A percentile compares a stretch with the other conserved stretches of the same genome.
Conservation (phyloP, 768 basidiomycete species). For the Chalciporus piperatus region DNA sequence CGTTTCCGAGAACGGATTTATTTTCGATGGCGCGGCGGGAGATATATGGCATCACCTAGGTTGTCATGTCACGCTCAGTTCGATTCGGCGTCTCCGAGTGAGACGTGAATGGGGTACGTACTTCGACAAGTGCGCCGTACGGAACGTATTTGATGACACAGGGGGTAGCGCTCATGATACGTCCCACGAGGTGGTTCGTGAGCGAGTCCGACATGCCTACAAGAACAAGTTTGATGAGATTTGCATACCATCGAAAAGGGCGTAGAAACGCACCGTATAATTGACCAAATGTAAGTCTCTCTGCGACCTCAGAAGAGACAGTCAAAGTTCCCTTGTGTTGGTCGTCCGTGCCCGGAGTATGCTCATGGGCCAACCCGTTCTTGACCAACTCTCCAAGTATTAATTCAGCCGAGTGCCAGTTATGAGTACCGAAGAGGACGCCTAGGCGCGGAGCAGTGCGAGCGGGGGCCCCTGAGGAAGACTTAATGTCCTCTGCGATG, state of each 20-base stretch:
- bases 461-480: conserved; percentile 2
- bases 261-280: conserved; percentile 63
- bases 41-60: conserved; percentile 88
- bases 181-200: conserved; percentile 63
- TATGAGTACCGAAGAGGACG: conserved; percentile 87
- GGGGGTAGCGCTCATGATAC: conserved; percentile 52
- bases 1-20: conserved; percentile 78
- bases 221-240: not conserved
- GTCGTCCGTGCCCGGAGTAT: conserved; percentile 6
- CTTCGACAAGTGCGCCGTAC: conserved; percentile 70
- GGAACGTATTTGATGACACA: conserved; percentile 84
- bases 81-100: not conserved
- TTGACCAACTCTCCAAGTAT: conserved; percentile 60
- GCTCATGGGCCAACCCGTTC: conserved; percentile 44
- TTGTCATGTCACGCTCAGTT: not conserved
- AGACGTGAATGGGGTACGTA: conserved; percentile 20
- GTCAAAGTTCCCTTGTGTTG: conserved; percentile 31
- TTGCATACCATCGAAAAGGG: not conserved
- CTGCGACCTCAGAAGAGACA: conserved; percentile 55
- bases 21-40: conserved; percentile 90
- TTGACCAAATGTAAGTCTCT: conserved; percentile 74
- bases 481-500: conserved; percentile 50
- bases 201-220: conserved; percentile 85
- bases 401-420: conserved; percentile 62
- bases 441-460: conserved; percentile 43